Evolutionary conservation across 169 alveolate species (phyloP).

Genomic region (Toxoplasma gondii): DNA sequence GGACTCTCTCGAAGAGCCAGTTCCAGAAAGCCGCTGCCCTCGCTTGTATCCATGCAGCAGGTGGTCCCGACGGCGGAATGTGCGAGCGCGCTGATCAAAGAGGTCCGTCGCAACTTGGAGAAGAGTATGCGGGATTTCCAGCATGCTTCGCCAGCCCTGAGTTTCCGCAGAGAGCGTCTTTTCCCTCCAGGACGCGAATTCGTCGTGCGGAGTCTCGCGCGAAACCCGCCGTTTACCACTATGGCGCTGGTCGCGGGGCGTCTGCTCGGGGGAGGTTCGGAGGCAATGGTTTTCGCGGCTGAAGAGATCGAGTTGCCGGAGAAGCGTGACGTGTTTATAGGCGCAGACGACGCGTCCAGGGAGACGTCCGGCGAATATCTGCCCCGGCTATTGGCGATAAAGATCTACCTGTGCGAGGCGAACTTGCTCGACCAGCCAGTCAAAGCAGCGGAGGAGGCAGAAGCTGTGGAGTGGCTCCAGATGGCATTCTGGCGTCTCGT

Average conservation of each 20-base stretch:
- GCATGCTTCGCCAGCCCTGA: conserved; percentile 13
- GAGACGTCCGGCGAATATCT: background rate
- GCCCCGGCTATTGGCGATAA: background rate
- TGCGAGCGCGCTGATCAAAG: background rate
- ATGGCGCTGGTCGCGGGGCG: conserved; percentile 13
- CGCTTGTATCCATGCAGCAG: background rate
- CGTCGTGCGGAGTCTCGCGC: background rate
- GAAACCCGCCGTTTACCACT: background rate
- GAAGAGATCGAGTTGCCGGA: background rate
- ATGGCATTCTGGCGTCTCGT: conserved; percentile 37
- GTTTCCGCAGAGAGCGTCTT: conserved; percentile 9
- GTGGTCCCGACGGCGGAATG: background rate
- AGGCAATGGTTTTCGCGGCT: conserved; percentile 41
- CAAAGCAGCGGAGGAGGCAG: conserved; percentile 15
- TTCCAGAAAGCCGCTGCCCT: background rate
- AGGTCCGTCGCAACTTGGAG: background rate
- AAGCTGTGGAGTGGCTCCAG: conserved; percentile 38
- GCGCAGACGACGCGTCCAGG: background rate
- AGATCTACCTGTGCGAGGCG: conserved; percentile 11
- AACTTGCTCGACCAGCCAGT: background rate
- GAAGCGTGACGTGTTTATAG: background rate
- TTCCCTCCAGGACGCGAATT: background rate
- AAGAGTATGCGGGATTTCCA: conserved; percentile 17
- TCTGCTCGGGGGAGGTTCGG: conserved; percentile 32
- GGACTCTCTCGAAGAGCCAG: background rate